Base-by-base conservation (phyloP, 2,329 filamentous ascomycete genomes). In the Dactylonectria estremocensis region DNA sequence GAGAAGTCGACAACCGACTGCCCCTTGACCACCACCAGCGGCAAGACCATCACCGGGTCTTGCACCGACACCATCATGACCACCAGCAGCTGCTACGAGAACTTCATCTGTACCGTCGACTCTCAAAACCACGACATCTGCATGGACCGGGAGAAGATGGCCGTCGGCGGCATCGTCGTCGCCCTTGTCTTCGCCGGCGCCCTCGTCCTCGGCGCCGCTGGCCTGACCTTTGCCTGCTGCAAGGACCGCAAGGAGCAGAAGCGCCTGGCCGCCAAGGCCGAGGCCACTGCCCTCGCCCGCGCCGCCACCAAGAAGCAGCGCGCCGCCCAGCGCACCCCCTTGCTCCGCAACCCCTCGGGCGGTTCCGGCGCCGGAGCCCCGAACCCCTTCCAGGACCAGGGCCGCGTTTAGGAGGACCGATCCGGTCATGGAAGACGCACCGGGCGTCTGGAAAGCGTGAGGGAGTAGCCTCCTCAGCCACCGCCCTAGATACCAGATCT, bases 161-260 rank as follows among this genome's bases (percentile, higher is more conserved):
- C 81, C 71, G 74, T 81, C 2, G 80, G 80, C 46, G 86, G 84
- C 68, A 80, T 87, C 73, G 79, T 87, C 75, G 81, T 89, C 69
- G 79, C 83, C 73, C 78, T 86, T 69, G 72, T 85, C 76, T 84
- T 90, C 43, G 84, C 80, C 63, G 69, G 77, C n/a, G 76, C 79
- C 69, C 49, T 80, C 58, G 78, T 81, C 70, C 67, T 85, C 67
- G 77, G 74, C 54, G 71, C 78, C 67, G 77, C 73, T 52, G 72
- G 79, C 69, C 77, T 89, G 63, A 82, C 84, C 74, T 85, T 85
- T 81, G 80, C 85, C 70, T 89, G 86, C 84, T 86, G 83, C 81
- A 80, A 80, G 68, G 87, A 89, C 71, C 80, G 83, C 72, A 78
- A 77, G 76, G 71, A 81, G 72, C 81, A 86, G 73, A 83, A 82